Base-by-base conservation (phyloP, 345 rosid species). In the Sonneratia alba region DNA sequence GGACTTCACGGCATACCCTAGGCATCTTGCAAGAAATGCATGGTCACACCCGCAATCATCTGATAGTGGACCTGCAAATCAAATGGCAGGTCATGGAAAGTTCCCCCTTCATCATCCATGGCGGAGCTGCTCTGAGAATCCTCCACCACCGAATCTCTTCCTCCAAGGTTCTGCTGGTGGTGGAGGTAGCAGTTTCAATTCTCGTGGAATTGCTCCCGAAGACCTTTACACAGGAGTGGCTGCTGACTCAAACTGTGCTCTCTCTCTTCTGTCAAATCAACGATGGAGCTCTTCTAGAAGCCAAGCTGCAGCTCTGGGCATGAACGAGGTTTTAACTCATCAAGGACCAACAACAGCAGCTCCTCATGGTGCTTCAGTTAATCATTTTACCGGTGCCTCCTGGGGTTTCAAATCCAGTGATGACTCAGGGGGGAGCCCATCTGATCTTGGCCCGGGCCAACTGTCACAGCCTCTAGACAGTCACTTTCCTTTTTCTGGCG, bases 191-290 rank as follows among this genome's bases (percentile, higher is more conserved):
- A 87, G 87, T 62, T 79, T 80, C 75, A 70, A 92, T 63, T 14
- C 84, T 77, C 71, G 88, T 24, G 83, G 79, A 67, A 74, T 79
- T 71, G 77, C 85, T 73, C 78, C 88, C 2, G 89, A 81, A 79
- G 87, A 88, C 86, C 84, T 92, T 85, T 86, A 85, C 84, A 73
- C 88, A 13, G 91, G 87, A 71, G 83, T 85, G 42, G 71, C 82
- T 43, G 70, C 83, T 32, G 87, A 92, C 78, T 92, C 97, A 57
- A 87, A 72, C 82, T 81, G 97, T 91, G 97, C 97, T 92, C 98
- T 92, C 98, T 94, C 97, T 94, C 97, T 94, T 95, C 98, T 92
- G 98, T 95, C 99, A 92, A 92, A 88, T 80, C 91, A 90, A 84
- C 87, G 83, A 74, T 83, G 87, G 86, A 83, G 81, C 83, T 62